Percentiles rank a stretch among this genome's conserved stretches.
Conservation (phyloP, 176 grass and related monocot genomes). For the Eragrostis nindensis region DNA sequence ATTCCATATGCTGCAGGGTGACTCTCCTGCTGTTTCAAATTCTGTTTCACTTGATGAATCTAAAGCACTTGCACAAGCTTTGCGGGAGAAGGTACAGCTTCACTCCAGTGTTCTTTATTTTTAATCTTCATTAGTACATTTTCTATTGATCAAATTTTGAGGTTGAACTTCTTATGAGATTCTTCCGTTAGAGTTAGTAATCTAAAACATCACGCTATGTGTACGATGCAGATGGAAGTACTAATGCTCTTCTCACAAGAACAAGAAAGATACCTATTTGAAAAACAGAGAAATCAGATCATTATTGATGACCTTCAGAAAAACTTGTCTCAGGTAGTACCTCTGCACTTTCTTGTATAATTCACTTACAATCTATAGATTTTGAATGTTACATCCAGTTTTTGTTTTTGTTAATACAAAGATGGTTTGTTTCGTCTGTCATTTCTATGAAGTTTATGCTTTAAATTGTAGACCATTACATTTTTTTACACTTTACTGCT, state of each 20-base stretch:
- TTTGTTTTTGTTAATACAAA: not conserved
- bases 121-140: constrained; percentile 20
- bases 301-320: constrained; percentile 79
- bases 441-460: not conserved
- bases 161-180: constrained; percentile 19
- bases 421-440: not conserved
- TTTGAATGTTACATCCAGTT: not conserved
- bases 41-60: constrained; percentile 49
- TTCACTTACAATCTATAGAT: not conserved
- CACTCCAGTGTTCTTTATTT: not conserved
- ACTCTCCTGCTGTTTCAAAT: constrained; percentile 38
- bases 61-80: constrained; percentile 80
- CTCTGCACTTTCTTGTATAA: constrained; percentile 17
- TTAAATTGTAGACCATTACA: not conserved
- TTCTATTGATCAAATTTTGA: not conserved
- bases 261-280: constrained; percentile 90
- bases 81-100: constrained; percentile 81
- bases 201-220: constrained; percentile 33
- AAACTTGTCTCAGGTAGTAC: constrained; percentile 87
- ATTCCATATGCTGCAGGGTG: constrained; percentile 46
- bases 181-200: constrained; percentile 16
- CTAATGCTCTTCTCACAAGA: constrained; percentile 96
- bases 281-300: constrained; percentile 74
- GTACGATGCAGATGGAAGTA: constrained; percentile 62
- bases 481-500: not conserved